phyloP scores from a whole-genome alignment of 148 eudicot species.

The Vaccinium darrowii region DNA sequence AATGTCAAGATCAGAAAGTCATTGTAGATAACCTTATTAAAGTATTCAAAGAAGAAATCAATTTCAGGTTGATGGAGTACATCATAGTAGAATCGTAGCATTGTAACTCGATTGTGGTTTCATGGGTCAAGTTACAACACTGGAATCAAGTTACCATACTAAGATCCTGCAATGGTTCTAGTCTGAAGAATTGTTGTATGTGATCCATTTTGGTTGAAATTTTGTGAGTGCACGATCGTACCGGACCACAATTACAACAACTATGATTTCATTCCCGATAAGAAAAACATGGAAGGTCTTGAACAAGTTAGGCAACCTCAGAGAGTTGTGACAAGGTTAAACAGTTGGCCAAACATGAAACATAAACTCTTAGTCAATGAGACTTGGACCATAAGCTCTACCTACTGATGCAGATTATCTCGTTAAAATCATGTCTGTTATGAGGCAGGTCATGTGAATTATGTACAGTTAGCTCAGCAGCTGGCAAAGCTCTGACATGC shows the following conservation, averaged over 20 bases:
- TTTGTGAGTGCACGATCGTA: not conserved
- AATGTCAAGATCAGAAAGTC: not conserved
- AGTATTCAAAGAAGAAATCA: constrained; percentile 5
- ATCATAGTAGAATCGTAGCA: not conserved
- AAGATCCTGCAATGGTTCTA: not conserved
- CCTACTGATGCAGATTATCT: not conserved
- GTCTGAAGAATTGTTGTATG: not conserved
- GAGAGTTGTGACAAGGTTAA: not conserved
- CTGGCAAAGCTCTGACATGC: not conserved
- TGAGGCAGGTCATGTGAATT: not conserved
- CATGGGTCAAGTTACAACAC: not conserved
- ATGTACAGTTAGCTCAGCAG: not conserved
- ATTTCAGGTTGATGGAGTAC: not conserved
- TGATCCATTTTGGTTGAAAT: not conserved
- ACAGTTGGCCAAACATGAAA: not conserved
- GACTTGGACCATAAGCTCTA: not conserved
- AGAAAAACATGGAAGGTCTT: not conserved
- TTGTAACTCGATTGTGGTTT: not conserved
- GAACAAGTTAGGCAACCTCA: not conserved
- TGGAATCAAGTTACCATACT: not conserved
- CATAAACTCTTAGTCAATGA: not conserved
- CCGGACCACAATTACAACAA: not conserved
- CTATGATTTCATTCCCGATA: not conserved
- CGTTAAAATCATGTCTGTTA: not conserved
- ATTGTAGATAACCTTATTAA: too few species aligned